Conservation (phyloP, 345 rosid genomes). For the Linum trigynum region DNA sequence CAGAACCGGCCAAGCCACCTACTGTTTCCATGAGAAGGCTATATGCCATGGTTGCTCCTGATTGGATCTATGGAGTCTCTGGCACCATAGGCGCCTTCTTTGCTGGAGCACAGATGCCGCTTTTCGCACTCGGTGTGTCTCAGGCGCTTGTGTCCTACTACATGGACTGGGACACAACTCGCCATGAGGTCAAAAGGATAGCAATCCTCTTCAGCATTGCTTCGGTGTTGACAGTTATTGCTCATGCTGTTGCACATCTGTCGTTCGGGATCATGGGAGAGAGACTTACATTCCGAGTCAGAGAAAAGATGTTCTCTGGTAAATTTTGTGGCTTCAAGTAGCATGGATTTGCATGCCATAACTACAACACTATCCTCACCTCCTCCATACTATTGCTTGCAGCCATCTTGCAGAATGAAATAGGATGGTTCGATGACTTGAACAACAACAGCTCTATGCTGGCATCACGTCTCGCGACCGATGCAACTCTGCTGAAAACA, state of each 20-base stretch:
- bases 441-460: slow-evolving; percentile 81
- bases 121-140: slow-evolving; percentile 89
- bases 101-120: slow-evolving; percentile 92
- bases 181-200: slow-evolving; percentile 66
- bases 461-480: slow-evolving; percentile 70
- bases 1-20: slow-evolving; percentile 29
- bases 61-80: slow-evolving; percentile 68
- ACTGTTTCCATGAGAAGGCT: slow-evolving; percentile 47
- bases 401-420: slow-evolving; percentile 85
- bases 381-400: slow-evolving; percentile 9
- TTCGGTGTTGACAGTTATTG: slow-evolving; percentile 51
- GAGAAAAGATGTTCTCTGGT: slow-evolving; percentile 80
- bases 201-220: slow-evolving; percentile 58
- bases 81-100: slow-evolving; percentile 66
- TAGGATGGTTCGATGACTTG: slow-evolving; percentile 87
- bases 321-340: background rate
- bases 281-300: slow-evolving; percentile 82
- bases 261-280: slow-evolving; percentile 89
- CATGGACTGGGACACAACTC: slow-evolving; percentile 66
- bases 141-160: slow-evolving; percentile 82
- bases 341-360: background rate
- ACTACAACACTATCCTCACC: background rate
- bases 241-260: slow-evolving; percentile 57
- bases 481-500: slow-evolving; percentile 62
- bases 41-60: slow-evolving; percentile 75